Evolutionary conservation across 345 rosid genomes (phyloP).

Genomic region (Cardamine resedifolia): DNA sequence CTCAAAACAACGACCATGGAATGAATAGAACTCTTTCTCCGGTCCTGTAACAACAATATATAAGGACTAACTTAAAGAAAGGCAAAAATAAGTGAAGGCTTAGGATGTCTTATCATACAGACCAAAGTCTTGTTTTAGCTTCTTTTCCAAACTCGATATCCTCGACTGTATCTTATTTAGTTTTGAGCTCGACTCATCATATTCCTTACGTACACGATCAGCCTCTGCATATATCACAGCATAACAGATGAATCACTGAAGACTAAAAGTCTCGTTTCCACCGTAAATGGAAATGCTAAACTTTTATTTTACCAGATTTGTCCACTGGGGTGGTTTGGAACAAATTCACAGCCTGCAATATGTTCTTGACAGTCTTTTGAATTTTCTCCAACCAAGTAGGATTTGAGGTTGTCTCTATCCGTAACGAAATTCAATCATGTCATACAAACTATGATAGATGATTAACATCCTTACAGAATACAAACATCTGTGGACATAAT

Average conservation of each 20-base stretch:
- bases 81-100: constrained; percentile 8
- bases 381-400: constrained; percentile 88
- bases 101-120: constrained; percentile 38
- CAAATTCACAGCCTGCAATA: constrained; percentile 73
- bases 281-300: background rate
- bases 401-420: constrained; percentile 50
- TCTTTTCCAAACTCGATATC: constrained; percentile 74
- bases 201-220: constrained; percentile 76
- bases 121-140: constrained; percentile 91
- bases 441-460: constrained; percentile 9
- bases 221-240: constrained; percentile 58
- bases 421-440: constrained; percentile 10
- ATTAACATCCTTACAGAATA: background rate
- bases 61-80: constrained; percentile 31
- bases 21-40: constrained; percentile 89
- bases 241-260: constrained; percentile 18
- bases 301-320: constrained; percentile 54
- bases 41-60: constrained; percentile 54
- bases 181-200: constrained; percentile 70
- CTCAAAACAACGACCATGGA: constrained; percentile 79
- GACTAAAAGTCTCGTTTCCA: background rate
- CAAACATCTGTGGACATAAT: constrained; percentile 6
- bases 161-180: constrained; percentile 80
- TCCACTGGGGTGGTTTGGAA: constrained; percentile 72
- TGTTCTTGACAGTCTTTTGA: constrained; percentile 53